phyloP scores from a whole-genome alignment of 1,284 basidiomycete species.

The Sparassis latifolia region DNA sequence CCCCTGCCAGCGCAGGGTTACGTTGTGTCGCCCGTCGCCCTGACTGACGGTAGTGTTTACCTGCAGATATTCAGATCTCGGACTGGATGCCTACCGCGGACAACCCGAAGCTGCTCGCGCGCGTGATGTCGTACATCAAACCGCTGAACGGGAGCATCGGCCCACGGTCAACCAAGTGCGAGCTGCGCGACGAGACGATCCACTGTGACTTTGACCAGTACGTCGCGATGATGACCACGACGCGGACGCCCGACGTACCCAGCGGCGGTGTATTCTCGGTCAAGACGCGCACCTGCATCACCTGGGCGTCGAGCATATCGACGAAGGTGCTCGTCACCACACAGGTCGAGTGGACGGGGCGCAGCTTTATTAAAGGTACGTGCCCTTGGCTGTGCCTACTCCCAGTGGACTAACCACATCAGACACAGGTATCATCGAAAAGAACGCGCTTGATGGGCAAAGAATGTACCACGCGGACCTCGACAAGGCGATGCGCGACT shows the following conservation, averaged over 20 bases:
- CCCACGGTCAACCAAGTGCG: conserved; percentile 93
- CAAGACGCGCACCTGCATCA: conserved; percentile 92
- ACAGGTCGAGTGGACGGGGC: conserved; percentile 92
- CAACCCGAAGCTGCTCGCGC: conserved; percentile 66
- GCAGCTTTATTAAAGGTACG: conserved; percentile 92
- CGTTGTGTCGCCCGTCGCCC: neutral
- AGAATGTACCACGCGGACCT: conserved; percentile 84
- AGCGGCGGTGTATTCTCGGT: conserved; percentile 89
- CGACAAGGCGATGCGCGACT: conserved; percentile 78
- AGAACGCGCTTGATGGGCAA: conserved; percentile 91
- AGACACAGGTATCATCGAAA: conserved; percentile 82
- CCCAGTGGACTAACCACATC: neutral
- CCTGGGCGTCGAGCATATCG: conserved; percentile 81
- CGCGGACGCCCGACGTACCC: conserved; percentile 91
- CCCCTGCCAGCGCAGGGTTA: no score
- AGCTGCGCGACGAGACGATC: conserved; percentile 81
- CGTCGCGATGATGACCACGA: conserved; percentile 82
- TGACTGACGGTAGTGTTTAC: neutral
- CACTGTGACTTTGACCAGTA: conserved; percentile 84
- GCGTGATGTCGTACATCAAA: conserved; percentile 95
- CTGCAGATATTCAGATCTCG: conserved; percentile 81
- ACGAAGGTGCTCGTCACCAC: conserved; percentile 84
- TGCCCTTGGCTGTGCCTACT: conserved; percentile 3
- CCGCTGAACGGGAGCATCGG: conserved; percentile 86
- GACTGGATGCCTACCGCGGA: conserved; percentile 76